Evolutionary conservation across 2,329 filamentous ascomycete genomes (phyloP).

Genomic region (Fusarium sp.): DNA sequence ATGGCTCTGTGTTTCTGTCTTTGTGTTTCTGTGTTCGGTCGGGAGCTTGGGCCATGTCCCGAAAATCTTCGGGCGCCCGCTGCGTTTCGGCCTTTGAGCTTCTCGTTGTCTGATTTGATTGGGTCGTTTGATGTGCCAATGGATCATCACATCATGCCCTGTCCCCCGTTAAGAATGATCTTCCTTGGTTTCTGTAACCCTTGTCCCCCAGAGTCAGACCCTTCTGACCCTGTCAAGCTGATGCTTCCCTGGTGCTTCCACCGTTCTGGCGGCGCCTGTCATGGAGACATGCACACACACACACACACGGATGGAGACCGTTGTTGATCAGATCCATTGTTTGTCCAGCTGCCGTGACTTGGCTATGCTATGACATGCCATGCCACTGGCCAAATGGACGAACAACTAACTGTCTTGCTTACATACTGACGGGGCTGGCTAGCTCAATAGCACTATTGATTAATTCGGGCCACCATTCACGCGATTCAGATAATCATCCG

Average conservation of each 20-base stretch:
- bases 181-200: constrained; percentile 24
- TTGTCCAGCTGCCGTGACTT: background rate
- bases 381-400: background rate
- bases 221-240: constrained; percentile 29
- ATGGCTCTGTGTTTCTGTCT: constrained; percentile 2
- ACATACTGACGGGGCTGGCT: background rate
- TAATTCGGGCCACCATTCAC: constrained; percentile 3
- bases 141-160: constrained; percentile 12
- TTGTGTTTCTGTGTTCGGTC: constrained; percentile 4
- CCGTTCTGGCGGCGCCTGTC: constrained; percentile 36
- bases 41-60: constrained; percentile 30
- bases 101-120: constrained; percentile 1
- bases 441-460: background rate
- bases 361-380: background rate
- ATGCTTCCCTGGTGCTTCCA: constrained; percentile 35
- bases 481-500: constrained; percentile 20
- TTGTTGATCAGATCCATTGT: constrained; percentile 35
- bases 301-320: constrained; percentile 17
- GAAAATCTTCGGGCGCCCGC: constrained; percentile 43
- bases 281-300: constrained; percentile 14
- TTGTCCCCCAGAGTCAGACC: background rate
- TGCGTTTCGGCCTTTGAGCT: constrained; percentile 30
- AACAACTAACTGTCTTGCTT: background rate
- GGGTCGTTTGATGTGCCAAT: constrained; percentile 10
- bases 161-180: constrained; percentile 18